Percentiles rank a stretch among this genome's conserved stretches.
Conservation (phyloP, 202 grass and related monocot genomes). For the Setaria italica region DNA sequence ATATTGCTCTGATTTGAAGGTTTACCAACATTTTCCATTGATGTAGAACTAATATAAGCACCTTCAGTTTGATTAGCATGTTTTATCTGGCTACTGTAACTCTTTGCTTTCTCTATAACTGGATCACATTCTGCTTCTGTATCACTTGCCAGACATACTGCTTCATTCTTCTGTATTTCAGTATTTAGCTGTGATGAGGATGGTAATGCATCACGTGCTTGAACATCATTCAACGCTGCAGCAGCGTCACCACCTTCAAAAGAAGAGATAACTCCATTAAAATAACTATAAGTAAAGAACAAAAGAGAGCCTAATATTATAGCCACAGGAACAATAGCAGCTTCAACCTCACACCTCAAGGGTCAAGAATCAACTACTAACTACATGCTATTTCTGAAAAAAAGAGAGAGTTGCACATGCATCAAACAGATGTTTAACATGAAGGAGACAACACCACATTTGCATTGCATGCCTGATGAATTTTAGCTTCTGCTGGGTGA, state of each 20-base stretch:
- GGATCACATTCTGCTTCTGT: conserved; percentile 8
- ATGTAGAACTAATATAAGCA: conserved; percentile 32
- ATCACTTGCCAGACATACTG: conserved; percentile 23
- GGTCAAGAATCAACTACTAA: conserved; percentile 1
- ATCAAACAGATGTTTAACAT: conserved; percentile 29
- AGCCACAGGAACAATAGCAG: conserved; percentile 9
- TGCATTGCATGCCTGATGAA: neutral
- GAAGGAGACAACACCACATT: conserved; percentile 12
- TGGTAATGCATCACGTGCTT: conserved; percentile 43
- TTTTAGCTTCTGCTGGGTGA: neutral
- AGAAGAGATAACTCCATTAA: conserved; percentile 22
- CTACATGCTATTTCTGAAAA: neutral
- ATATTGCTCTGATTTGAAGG: conserved; percentile 25
- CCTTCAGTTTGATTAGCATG: conserved; percentile 25
- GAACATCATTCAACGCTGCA: neutral
- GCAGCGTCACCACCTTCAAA: conserved; percentile 29
- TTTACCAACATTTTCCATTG: conserved; percentile 22
- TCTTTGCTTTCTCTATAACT: conserved; percentile 31
- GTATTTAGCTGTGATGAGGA: conserved; percentile 39
- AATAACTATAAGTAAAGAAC: conserved; percentile 14
- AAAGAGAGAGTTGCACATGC: neutral
- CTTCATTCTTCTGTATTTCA: conserved; percentile 29
- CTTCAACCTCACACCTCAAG: conserved; percentile 11
- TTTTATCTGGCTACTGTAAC: neutral
- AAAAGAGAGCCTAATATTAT: conserved; percentile 12